Evolutionary conservation across 768 basidiomycete genomes (phyloP), one percentile per base, ranked within the genome.

Genomic region (Macrolepiota fuliginosa): DNA sequence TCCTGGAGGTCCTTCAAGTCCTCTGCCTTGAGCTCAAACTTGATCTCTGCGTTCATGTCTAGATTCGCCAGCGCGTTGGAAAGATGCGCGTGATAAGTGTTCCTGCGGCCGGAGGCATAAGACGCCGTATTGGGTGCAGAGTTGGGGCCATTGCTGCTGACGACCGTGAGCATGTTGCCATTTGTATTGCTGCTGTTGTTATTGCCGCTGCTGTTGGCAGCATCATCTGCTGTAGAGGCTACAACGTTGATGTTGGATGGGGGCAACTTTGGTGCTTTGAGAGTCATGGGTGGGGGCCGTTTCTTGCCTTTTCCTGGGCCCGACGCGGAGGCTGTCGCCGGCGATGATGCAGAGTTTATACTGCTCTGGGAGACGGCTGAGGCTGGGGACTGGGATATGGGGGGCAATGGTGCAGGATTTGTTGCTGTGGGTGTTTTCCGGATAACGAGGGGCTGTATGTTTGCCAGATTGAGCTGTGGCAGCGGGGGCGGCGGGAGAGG

Each of bases 1-100:
- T 99, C 97, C 57, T 86, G 84, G 50, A 98, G 71, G 65, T 96
- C 91, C 75, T 90, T 90, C 71, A 99, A 78, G 72, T 98, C 97
- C 72, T 96, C 95, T 67, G 90, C 87, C 67, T 86, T 81, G 67
- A 98, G 76, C 69, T 96, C 91, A 66, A 83, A 88, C 75, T 92
- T 92, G 72, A 88, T 87, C 76, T 93, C 91, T 36, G 88, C 86
- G 68, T 90, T 91, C 77, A 94, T 82, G 66, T 96, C 94, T 62
- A 96, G 77, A 66, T 83, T 93, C 22, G 92, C 94, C 36, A 97
- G 83, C 15, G 92, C 94, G 64, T 87, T 91, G 17, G 90, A 89
- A 3, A 96, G 83, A 4, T 88, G 84, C 25, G 83, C 83, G 74
- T 95, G 92, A 67, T 92, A 91, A 22, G 86, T 91, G 68, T 84